phyloP scores from a whole-genome alignment of 352 stramenopile species.

The Blastocystis sp. region DNA sequence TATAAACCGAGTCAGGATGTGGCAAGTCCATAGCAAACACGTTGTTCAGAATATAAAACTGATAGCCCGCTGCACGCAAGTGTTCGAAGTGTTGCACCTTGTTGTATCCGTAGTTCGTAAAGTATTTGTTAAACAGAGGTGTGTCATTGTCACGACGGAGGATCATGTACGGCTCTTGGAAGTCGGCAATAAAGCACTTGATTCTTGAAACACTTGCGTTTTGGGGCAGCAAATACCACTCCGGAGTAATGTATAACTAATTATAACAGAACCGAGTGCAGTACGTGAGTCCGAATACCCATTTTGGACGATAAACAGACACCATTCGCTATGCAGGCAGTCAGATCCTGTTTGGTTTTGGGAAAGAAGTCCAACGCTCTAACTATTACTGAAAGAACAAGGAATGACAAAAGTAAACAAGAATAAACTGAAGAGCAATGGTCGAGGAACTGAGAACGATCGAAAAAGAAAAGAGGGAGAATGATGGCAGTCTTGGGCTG shows the following conservation, averaged over 20 bases:
- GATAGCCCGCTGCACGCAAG: conserved; percentile 22
- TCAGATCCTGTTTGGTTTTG: background rate
- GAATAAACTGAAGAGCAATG: background rate
- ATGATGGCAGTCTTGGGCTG: background rate
- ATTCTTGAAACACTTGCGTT: background rate
- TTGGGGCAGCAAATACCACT: background rate
- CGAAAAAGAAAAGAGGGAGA: conserved; percentile 36
- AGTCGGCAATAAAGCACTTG: conserved; percentile 19
- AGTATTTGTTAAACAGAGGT: conserved; percentile 21
- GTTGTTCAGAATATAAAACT: conserved; percentile 55
- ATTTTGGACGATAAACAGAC: background rate
- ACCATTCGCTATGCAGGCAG: background rate
- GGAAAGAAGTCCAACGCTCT: conserved; percentile 18
- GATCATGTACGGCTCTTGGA: conserved; percentile 49
- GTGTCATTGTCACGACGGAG: background rate
- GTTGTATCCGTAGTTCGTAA: conserved; percentile 60
- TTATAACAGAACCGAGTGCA: background rate
- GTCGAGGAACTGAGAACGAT: background rate
- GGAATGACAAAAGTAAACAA: background rate
- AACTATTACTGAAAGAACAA: background rate
- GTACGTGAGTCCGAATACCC: conserved; percentile 7
- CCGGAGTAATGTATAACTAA: background rate
- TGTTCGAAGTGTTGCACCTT: conserved; percentile 58
- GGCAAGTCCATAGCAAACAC: conserved; percentile 54
- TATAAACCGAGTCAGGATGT: conserved; percentile 39